These are phyloP conservation scores for Aspergillus pseudonomiae DNA, from an alignment of 2,329 filamentous ascomycete genomes.

Conservation along the genomic window DNA sequence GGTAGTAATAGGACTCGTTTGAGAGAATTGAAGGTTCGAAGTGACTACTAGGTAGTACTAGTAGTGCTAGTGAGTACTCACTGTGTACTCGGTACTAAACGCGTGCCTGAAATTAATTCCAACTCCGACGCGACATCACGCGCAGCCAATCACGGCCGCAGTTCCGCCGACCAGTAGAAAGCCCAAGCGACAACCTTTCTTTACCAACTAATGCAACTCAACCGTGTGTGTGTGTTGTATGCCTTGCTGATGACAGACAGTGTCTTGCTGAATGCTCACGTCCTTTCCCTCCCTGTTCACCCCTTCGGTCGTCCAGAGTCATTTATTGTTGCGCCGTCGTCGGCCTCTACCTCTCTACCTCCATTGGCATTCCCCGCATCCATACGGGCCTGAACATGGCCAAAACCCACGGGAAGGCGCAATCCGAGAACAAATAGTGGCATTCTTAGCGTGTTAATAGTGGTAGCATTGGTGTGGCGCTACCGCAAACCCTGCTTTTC, in stretches of 20 bases:
- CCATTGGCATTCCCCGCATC: conserved; percentile 14
- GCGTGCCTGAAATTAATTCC: background rate
- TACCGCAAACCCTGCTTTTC: background rate
- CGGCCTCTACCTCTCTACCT: background rate
- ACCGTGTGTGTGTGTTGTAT: background rate
- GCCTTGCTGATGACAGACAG: background rate
- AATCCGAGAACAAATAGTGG: background rate
- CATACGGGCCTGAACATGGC: conserved; percentile 17
- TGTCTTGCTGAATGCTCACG: background rate
- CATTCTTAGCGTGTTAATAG: background rate
- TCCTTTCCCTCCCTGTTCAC: background rate
- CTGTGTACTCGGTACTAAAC: background rate
- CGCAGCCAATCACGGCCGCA: conserved; percentile 29
- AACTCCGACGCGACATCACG: conserved; percentile 30
- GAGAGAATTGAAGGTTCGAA: background rate
- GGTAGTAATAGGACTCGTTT: no score
- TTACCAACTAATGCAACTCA: background rate
- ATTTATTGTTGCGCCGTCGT: background rate
- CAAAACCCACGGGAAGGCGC: background rate
- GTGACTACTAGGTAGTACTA: no score
- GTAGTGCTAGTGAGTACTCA: no score
- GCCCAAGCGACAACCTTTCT: background rate
- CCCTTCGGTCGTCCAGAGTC: background rate
- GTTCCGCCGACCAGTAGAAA: background rate
- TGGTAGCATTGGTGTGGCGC: background rate